Percentiles rank a stretch among this genome's conserved stretches.
These are phyloP conservation scores for Neocatenulostroma microsporum DNA, from an alignment of 2,329 filamentous ascomycete species.

Conservation along the genomic window DNA sequence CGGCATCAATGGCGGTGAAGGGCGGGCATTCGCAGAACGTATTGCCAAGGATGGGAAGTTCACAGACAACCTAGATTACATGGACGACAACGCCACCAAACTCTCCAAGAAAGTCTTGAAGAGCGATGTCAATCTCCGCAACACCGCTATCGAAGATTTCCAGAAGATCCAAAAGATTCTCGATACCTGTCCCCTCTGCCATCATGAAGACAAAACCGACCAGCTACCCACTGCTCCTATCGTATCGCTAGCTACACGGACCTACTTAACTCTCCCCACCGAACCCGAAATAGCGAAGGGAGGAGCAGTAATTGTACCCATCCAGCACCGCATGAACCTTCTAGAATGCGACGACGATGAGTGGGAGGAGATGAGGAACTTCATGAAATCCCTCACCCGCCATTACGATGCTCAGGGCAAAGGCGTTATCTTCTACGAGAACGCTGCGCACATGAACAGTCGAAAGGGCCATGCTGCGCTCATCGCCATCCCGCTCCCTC, in stretches of 20 bases:
- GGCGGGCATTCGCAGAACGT: constrained; percentile 73
- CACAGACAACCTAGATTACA: constrained; percentile 86
- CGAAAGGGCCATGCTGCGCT: constrained; percentile 78
- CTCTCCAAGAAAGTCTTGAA: constrained; percentile 82
- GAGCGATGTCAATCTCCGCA: constrained; percentile 79
- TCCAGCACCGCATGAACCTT: constrained; percentile 78
- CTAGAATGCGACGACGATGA: constrained; percentile 98
- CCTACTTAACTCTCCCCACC: constrained; percentile 80
- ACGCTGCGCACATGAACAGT: constrained; percentile 67
- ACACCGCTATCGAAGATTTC: constrained; percentile 77
- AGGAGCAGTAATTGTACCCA: constrained; percentile 79
- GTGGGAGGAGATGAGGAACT: constrained; percentile 98
- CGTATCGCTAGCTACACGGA: constrained; percentile 75
- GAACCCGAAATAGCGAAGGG: constrained; percentile 79
- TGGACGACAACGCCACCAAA: constrained; percentile 92
- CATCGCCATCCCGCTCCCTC: constrained; percentile 78
- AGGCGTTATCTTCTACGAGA: constrained; percentile 95
- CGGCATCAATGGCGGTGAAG: constrained; percentile 60
- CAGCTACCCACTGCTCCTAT: constrained; percentile 73
- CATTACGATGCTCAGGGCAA: constrained; percentile 92
- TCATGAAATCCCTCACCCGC: constrained; percentile 92
- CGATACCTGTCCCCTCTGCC: constrained; percentile 81
- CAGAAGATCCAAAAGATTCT: constrained; percentile 82
- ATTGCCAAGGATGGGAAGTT: constrained; percentile 92
- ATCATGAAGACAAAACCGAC: constrained; percentile 78